These are phyloP conservation scores for Adansonia gregorii DNA, from an alignment of 441 rosid genomes.

Conservation along the genomic window DNA sequence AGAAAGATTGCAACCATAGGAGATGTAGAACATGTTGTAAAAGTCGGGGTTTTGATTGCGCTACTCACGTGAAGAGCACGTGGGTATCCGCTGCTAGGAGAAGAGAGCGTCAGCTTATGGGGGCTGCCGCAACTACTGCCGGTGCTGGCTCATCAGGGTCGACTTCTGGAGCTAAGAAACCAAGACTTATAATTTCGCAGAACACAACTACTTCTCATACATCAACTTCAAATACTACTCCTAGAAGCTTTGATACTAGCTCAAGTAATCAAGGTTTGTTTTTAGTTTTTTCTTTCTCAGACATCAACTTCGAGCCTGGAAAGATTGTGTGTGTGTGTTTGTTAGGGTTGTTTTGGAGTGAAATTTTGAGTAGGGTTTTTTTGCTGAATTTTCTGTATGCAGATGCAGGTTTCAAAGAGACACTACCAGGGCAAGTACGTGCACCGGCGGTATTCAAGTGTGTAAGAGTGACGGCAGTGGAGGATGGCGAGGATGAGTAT, in stretches of 20 bases:
- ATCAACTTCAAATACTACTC: slow-evolving; percentile 83
- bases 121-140: slow-evolving; percentile 30
- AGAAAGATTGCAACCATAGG: slow-evolving; percentile 81
- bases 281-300: neutral
- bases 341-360: slow-evolving; percentile 11
- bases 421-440: slow-evolving; percentile 78
- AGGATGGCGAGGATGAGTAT: slow-evolving; percentile 85
- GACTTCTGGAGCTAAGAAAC: slow-evolving; percentile 74
- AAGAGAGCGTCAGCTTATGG: slow-evolving; percentile 81
- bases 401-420: slow-evolving; percentile 62
- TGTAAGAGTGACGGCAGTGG: slow-evolving; percentile 85
- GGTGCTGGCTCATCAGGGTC: slow-evolving; percentile 59
- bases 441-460: slow-evolving; percentile 94
- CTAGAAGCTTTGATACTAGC: slow-evolving; percentile 84
- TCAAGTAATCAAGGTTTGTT: slow-evolving; percentile 80
- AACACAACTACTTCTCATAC: slow-evolving; percentile 79
- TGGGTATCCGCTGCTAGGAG: slow-evolving; percentile 93
- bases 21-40: slow-evolving; percentile 95
- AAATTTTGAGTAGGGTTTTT: slow-evolving; percentile 29
- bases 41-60: slow-evolving; percentile 86
- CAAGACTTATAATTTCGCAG: slow-evolving; percentile 64
- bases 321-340: neutral
- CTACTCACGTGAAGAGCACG: slow-evolving; percentile 95
- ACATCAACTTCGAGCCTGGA: neutral
- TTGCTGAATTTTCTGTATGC: slow-evolving; percentile 18